A percentile compares a stretch with the other conserved stretches of the same genome.
phyloP scores from a whole-genome alignment of 768 basidiomycete genomes.

The Boletus bicolor region DNA sequence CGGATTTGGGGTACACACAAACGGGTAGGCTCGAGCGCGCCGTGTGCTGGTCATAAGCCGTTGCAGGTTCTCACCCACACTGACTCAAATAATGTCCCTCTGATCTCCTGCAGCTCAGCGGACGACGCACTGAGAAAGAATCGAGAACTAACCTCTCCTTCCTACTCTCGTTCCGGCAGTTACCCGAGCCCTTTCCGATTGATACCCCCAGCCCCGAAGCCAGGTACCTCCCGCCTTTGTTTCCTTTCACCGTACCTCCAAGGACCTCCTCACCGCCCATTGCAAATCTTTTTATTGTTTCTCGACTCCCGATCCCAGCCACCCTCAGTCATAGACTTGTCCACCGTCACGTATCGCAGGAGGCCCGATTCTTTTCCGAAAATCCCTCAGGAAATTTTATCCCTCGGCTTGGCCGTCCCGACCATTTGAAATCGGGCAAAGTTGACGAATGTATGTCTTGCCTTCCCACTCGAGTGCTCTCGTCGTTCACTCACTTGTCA shows the following conservation, averaged over 20 bases:
- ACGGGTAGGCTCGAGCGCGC: too few species aligned
- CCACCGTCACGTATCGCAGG: too few species aligned
- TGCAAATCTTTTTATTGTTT: background rate
- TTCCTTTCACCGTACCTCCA: background rate
- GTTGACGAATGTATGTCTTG: slow-evolving; percentile 7
- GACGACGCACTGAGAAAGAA: background rate
- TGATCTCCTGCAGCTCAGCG: background rate
- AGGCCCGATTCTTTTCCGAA: background rate
- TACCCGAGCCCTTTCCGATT: background rate
- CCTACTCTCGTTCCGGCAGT: background rate
- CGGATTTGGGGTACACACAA: background rate
- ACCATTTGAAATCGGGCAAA: background rate
- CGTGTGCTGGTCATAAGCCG: slow-evolving; percentile 7
- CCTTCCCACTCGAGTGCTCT: background rate
- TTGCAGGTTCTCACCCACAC: background rate
- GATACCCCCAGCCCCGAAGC: background rate
- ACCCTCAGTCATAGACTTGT: background rate
- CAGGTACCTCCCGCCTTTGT: background rate
- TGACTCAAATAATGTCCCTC: background rate
- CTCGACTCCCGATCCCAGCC: background rate
- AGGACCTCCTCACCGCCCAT: background rate
- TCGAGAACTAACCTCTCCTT: background rate
- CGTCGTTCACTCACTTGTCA: background rate
- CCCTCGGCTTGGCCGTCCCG: background rate
- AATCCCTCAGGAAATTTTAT: background rate